Conservation (phyloP, 768 basidiomycete species). For the Saitozyma sp. region DNA sequence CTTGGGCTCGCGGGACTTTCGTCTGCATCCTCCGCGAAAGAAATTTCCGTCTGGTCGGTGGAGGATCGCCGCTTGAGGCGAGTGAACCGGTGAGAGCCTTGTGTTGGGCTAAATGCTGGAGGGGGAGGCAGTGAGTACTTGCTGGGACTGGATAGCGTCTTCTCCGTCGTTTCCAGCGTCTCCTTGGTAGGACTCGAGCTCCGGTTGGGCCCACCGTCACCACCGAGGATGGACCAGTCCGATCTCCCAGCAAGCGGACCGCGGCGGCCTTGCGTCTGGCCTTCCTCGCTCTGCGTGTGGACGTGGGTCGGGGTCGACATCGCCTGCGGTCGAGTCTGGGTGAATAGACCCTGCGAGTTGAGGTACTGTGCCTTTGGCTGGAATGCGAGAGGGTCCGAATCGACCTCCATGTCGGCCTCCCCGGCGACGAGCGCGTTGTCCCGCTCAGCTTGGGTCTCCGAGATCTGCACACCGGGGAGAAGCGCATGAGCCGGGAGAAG, state of each 20-base stretch:
- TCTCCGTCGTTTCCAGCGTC: not conserved
- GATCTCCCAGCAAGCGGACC: not conserved
- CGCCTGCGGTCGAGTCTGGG: conserved; percentile 43
- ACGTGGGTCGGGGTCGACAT: not conserved
- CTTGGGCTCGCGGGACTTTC: too few relatives aligned
- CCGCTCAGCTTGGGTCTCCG: conserved; percentile 38
- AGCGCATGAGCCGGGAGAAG: conserved; percentile 34
- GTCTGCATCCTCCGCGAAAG: not conserved
- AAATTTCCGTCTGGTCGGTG: not conserved
- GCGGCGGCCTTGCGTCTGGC: not conserved
- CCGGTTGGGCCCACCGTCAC: not conserved
- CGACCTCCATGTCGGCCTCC: conserved; percentile 32
- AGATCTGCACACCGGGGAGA: conserved; percentile 36
- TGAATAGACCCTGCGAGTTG: conserved; percentile 48
- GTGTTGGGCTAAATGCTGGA: too few relatives aligned
- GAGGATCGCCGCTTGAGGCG: not conserved
- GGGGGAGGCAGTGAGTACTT: not conserved
- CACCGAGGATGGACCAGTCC: not conserved
- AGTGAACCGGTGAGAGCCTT: too few relatives aligned
- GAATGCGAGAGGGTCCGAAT: not conserved
- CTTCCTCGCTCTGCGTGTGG: conserved; percentile 22
- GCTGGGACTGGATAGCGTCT: not conserved
- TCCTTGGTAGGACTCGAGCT: not conserved
- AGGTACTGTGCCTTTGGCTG: conserved; percentile 32
- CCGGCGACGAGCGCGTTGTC: conserved; percentile 43